Conservation (phyloP, 2,329 filamentous ascomycete genomes). For the Colletotrichum spinosum region DNA sequence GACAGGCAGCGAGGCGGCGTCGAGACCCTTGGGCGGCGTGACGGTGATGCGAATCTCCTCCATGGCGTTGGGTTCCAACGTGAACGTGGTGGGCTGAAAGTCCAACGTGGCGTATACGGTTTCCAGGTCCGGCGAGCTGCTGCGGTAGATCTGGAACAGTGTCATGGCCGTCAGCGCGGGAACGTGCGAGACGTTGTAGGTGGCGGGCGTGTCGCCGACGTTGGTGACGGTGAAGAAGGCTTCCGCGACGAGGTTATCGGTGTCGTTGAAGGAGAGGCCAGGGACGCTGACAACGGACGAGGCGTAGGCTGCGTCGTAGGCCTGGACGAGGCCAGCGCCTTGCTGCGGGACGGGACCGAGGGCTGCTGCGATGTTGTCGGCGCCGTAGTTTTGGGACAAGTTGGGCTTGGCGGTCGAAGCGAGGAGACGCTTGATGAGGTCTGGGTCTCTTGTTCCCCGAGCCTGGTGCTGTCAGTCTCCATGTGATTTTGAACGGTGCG, state of each 20-base stretch:
- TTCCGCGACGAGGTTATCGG: constrained; percentile 62
- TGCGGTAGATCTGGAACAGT: constrained; percentile 58
- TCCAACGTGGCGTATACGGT: constrained; percentile 46
- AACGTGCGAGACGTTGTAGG: constrained; percentile 63
- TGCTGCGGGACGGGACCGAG: constrained; percentile 68
- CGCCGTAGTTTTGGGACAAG: constrained; percentile 37
- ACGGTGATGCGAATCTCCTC: constrained; percentile 58
- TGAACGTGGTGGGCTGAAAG: constrained; percentile 22
- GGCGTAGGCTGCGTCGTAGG: constrained; percentile 67
- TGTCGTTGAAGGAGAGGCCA: constrained; percentile 73
- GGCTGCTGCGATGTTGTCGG: constrained; percentile 1
- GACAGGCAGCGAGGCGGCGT: constrained; percentile 49
- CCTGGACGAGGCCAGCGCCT: constrained; percentile 70
- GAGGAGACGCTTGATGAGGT: constrained; percentile 60
- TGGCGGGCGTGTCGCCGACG: constrained; percentile 57
- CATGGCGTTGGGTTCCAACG: constrained; percentile 45
- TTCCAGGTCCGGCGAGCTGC: constrained; percentile 41
- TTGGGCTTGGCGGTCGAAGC: constrained; percentile 62
- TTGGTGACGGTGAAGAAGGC: constrained; percentile 68
- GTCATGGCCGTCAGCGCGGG: constrained; percentile 56
- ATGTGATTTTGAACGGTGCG: not conserved
- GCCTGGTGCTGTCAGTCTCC: constrained; percentile 1
- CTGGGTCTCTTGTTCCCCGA: constrained; percentile 61
- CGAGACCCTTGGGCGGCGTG: constrained; percentile 51
- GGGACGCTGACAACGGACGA: constrained; percentile 64